These are phyloP conservation scores for Daldinia vernicosa DNA, from an alignment of 495 filamentous ascomycete genomes.

Conservation along the genomic window DNA sequence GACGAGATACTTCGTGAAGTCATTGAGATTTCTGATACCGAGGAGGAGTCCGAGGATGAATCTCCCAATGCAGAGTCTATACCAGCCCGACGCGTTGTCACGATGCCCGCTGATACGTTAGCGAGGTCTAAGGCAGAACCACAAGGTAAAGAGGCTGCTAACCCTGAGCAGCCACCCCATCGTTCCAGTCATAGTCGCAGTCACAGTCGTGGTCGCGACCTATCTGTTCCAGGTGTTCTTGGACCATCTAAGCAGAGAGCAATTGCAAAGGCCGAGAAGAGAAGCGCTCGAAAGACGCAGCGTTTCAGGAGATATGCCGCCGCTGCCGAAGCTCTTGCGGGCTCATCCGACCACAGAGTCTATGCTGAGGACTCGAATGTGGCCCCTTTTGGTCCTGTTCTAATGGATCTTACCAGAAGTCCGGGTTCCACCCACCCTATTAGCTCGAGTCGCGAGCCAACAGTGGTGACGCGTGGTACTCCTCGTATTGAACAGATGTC, in stretches of 20 bases:
- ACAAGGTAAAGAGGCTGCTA: background rate
- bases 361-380: conserved; percentile 26
- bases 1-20: conserved; percentile 84
- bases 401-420: conserved; percentile 36
- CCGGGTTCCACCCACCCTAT: conserved; percentile 36
- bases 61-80: conserved; percentile 33
- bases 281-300: conserved; percentile 41
- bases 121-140: conserved; percentile 14
- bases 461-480: conserved; percentile 24
- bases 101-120: conserved; percentile 31
- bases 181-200: background rate
- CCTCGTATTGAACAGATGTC: conserved; percentile 27
- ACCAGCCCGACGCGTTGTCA: conserved; percentile 21
- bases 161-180: conserved; percentile 13
- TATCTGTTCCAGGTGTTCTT: conserved; percentile 15
- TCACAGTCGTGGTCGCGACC: conserved; percentile 32
- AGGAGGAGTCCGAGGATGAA: conserved; percentile 69
- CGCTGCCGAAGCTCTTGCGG: conserved; percentile 46
- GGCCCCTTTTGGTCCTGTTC: conserved; percentile 18
- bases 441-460: conserved; percentile 33
- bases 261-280: conserved; percentile 36
- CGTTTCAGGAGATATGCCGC: conserved; percentile 49
- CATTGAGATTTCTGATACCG: conserved; percentile 83
- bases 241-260: conserved; percentile 26
- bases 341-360: conserved; percentile 21